Percentiles rank a stretch among this genome's conserved stretches.
Evolutionary conservation across 164 flowering plant species (phyloP).

Genomic region (Macadamia integrifolia): DNA sequence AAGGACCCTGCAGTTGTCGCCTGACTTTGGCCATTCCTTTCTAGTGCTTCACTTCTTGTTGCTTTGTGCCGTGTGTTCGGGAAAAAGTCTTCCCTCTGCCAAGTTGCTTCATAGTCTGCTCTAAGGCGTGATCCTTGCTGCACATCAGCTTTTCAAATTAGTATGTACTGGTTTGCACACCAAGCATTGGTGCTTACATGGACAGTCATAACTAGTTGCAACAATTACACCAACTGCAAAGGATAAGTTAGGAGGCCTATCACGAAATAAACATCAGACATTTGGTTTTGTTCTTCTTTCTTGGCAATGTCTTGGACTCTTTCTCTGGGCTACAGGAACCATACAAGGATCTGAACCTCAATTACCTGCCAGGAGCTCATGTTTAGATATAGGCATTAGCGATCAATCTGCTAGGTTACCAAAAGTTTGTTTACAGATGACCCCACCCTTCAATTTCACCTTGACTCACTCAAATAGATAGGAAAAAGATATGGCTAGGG

Average conservation of each 20-base stretch:
- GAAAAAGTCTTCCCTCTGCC: conserved; percentile 79
- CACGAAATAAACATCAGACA: too few relatives aligned
- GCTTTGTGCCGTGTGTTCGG: conserved; percentile 18
- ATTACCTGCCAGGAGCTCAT: too few relatives aligned
- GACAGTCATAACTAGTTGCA: background rate
- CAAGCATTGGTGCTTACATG: background rate
- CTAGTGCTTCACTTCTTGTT: conserved; percentile 38
- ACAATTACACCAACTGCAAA: background rate
- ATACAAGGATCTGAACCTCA: too few relatives aligned
- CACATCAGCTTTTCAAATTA: conserved; percentile 14
- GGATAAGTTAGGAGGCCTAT: background rate
- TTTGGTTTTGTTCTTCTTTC: too few relatives aligned
- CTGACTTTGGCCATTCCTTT: conserved; percentile 28
- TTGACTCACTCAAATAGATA: too few relatives aligned
- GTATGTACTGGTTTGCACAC: background rate
- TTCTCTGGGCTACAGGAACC: too few relatives aligned
- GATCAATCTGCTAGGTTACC: too few relatives aligned
- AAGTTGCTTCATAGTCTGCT: conserved; percentile 80
- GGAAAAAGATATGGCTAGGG: too few relatives aligned
- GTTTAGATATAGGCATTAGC: too few relatives aligned
- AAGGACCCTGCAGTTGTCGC: conserved; percentile 20
- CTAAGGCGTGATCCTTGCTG: conserved; percentile 87
- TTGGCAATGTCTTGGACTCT: too few relatives aligned
- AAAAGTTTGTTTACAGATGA: too few relatives aligned
- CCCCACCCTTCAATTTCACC: too few relatives aligned